Conservation (phyloP, 208 protist species). For the Polymyxa betae region DNA sequence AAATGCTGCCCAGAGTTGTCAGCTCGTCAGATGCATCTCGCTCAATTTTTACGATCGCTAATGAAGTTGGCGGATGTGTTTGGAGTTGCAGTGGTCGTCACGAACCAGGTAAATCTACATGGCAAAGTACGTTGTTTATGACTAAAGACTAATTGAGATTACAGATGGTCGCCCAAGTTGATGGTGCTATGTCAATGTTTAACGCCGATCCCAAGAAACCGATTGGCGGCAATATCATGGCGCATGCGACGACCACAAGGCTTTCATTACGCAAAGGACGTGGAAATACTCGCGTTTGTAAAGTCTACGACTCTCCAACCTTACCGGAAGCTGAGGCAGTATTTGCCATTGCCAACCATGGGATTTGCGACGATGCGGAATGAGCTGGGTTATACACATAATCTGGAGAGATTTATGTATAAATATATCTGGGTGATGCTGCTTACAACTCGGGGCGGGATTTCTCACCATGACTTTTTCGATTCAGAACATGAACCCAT, state of each 20-base stretch:
- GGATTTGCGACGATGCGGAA: conserved; percentile 61
- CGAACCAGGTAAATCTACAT: conserved; percentile 85
- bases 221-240: conserved; percentile 99
- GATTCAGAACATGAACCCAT: no score
- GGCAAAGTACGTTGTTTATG: background rate
- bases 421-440: no score
- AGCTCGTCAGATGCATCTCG: conserved; percentile 96
- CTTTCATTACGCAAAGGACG: conserved; percentile 97
- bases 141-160: background rate
- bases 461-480: no score
- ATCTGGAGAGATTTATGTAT: no score
- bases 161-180: conserved; percentile 93
- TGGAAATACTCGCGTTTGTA: conserved; percentile 97
- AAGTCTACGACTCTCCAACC: conserved; percentile 99
- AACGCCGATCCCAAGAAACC: conserved; percentile 97
- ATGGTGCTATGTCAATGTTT: conserved; percentile 91
- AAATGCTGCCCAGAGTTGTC: conserved; percentile 81
- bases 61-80: conserved; percentile 97
- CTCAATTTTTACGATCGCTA: conserved; percentile 95
- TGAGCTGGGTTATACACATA: no score
- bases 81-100: conserved; percentile 97
- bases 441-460: no score
- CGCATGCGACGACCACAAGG: conserved; percentile 97
- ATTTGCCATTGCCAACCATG: conserved; percentile 62
- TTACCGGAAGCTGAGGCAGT: conserved; percentile 87